Base-by-base conservation (phyloP, 768 basidiomycete species). In the Mrakia hoshinonis region DNA sequence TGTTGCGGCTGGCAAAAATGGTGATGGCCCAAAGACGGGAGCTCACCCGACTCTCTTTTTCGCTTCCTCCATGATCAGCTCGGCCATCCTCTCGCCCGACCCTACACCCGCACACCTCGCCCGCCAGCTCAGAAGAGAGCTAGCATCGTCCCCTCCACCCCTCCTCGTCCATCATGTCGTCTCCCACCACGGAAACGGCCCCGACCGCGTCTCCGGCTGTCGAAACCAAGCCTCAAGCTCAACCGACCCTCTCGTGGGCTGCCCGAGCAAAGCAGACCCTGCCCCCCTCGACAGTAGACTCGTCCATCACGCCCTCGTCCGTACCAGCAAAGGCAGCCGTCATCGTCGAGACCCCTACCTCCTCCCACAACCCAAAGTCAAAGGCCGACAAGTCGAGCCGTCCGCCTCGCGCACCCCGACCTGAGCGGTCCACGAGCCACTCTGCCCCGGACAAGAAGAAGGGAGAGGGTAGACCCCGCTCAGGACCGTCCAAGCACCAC, bases 231-330 rank as follows among this genome's bases (percentile, higher is more conserved):
- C 46, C 65, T 66, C 65, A 66, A 66, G 31, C 58, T 7, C 31
- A 31, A 36, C 58, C 58, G 20, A 31, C 67, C 13, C 67, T 68
- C 47, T 68, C 67, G 5, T 68, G 51, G 49, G 67, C 67, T 13
- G 51, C 67, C 7, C 52, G 51, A 43, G 67, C 67, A 18, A 55
- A 54, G 38, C 51, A 68, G 20, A 54, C 51, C 24, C 67, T 68
- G 11, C 67, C 67, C n/a, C 52, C 54, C 24, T n/a, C 67, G 1
- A 24, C 52, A 12, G 4, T 49, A 52, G 49, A n/a, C 11, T 52
- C 39, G 22, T 13, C 52, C 22, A 54, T 43, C 43, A 7, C 58
- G 1, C 58, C 58, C 20, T 36, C 36, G 22, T 61, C 58, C 1
- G 36, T 36, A 4, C 58, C 58, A 6, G 58, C 31, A 34, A 61